phyloP scores from a whole-genome alignment of 2,329 filamentous ascomycete species.

The Ceratocystiopsis sp. region DNA sequence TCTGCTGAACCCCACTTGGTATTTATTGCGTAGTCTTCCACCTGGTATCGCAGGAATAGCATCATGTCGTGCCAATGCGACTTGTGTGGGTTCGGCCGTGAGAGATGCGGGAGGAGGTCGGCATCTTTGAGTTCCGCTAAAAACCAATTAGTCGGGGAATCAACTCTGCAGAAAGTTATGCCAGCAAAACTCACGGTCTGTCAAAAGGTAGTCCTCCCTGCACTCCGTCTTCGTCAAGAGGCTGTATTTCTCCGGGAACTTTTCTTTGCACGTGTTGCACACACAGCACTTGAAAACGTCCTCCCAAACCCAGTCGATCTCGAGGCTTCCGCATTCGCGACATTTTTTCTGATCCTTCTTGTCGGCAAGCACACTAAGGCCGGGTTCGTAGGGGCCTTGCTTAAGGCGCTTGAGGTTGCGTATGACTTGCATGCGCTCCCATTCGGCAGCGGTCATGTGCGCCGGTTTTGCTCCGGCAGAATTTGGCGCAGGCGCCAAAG shows the following conservation, averaged over 20 bases:
- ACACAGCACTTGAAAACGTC: conserved; percentile 63
- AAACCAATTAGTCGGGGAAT: neutral
- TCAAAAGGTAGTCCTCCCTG: conserved; percentile 85
- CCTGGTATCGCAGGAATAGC: conserved; percentile 82
- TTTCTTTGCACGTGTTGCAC: conserved; percentile 77
- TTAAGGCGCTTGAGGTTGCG: conserved; percentile 55
- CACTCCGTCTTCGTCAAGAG: conserved; percentile 94
- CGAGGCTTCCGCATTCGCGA: conserved; percentile 62
- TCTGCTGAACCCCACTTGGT: conserved; percentile 84
- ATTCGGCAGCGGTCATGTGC: conserved; percentile 79
- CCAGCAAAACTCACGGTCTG: conserved; percentile 49
- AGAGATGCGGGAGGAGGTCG: conserved; percentile 72
- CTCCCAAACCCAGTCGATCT: conserved; percentile 93
- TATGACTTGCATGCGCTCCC: conserved; percentile 70
- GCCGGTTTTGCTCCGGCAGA: conserved; percentile 49
- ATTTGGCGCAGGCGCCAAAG: conserved; percentile 30
- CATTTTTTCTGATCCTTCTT: conserved; percentile 55
- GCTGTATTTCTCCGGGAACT: conserved; percentile 79
- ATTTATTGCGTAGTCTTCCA: conserved; percentile 82
- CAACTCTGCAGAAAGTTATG: too few species aligned
- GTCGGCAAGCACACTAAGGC: conserved; percentile 56
- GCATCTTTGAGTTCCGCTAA: conserved; percentile 77
- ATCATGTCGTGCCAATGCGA: conserved; percentile 98
- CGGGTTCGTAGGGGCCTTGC: conserved; percentile 74
- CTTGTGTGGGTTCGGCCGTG: conserved; percentile 87